Percentiles rank a stretch among this genome's conserved stretches.
These are phyloP conservation scores for Paxillus rubicundulus DNA, from an alignment of 768 basidiomycete species.

Conservation along the genomic window DNA sequence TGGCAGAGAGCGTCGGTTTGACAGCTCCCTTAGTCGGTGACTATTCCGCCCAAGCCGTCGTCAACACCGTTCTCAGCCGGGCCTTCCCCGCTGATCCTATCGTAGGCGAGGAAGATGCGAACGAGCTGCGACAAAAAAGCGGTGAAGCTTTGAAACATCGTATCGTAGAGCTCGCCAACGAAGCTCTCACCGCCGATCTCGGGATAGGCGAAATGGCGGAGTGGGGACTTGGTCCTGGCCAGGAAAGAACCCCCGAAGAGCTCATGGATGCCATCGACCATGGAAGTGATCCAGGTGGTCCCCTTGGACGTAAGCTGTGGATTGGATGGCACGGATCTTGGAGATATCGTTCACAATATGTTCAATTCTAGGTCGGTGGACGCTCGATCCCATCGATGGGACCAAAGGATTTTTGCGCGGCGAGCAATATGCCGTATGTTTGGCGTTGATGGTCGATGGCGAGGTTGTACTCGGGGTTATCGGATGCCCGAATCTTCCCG, in stretches of 20 bases:
- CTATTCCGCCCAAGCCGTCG: conserved; percentile 89
- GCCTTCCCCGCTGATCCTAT: conserved; percentile 86
- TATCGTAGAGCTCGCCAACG: conserved; percentile 81
- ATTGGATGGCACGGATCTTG: background rate
- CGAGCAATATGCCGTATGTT: conserved; percentile 90
- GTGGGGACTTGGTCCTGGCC: conserved; percentile 73
- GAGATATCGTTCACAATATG: background rate
- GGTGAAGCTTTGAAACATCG: conserved; percentile 50
- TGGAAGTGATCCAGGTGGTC: conserved; percentile 73
- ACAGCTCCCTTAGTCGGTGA: conserved; percentile 68
- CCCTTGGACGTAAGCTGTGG: conserved; percentile 59
- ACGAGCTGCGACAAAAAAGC: conserved; percentile 59
- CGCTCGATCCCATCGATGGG: conserved; percentile 87
- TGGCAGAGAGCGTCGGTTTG: background rate
- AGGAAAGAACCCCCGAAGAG: conserved; percentile 50
- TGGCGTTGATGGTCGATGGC: conserved; percentile 78
- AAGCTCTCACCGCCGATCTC: conserved; percentile 60
- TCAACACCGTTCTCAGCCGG: conserved; percentile 71
- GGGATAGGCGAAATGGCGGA: conserved; percentile 50
- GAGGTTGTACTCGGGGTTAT: conserved; percentile 81
- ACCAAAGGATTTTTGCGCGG: conserved; percentile 92
- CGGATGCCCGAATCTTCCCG: conserved; percentile 89
- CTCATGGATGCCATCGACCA: conserved; percentile 86
- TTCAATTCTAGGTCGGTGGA: conserved; percentile 83
- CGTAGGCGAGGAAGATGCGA: conserved; percentile 93